Percentiles rank a stretch among this genome's conserved stretches.
These are phyloP conservation scores for Aspergillus nomiae DNA, from an alignment of 2,329 filamentous ascomycete species.

Conservation along the genomic window DNA sequence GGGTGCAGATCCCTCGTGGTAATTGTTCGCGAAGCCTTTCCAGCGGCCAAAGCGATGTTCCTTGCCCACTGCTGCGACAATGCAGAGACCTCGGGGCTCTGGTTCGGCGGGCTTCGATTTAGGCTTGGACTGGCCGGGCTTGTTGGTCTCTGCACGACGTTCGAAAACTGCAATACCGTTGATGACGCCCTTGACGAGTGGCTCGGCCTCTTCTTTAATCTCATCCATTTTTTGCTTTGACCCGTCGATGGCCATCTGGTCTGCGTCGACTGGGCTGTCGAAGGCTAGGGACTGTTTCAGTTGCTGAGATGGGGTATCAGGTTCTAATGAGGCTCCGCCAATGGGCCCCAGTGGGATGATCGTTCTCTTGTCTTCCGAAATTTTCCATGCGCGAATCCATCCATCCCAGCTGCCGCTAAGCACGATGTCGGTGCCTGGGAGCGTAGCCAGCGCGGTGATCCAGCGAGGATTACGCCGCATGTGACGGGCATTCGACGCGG, in stretches of 20 bases:
- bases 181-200: slow-evolving; percentile 70
- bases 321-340: slow-evolving; percentile 39
- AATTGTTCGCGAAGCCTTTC: slow-evolving; percentile 55
- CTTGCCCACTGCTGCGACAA: slow-evolving; percentile 83
- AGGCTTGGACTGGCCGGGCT: slow-evolving; percentile 25
- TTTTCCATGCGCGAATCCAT: slow-evolving; percentile 78
- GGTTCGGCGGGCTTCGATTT: slow-evolving; percentile 41
- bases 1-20: slow-evolving; percentile 32
- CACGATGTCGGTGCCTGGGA: slow-evolving; percentile 89
- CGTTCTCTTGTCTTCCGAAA: slow-evolving; percentile 78
- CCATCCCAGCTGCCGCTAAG: slow-evolving; percentile 96
- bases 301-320: slow-evolving; percentile 35
- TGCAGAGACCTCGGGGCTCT: slow-evolving; percentile 64
- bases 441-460: slow-evolving; percentile 83
- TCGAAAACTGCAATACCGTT: slow-evolving; percentile 90
- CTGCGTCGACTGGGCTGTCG: slow-evolving; percentile 30
- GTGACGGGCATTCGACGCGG: slow-evolving; percentile 44
- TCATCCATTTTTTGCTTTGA: slow-evolving; percentile 19
- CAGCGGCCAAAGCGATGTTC: slow-evolving; percentile 85
- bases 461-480: slow-evolving; percentile 71
- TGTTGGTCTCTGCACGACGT: slow-evolving; percentile 55
- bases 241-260: slow-evolving; percentile 26
- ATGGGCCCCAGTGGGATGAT: slow-evolving; percentile 73
- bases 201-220: slow-evolving; percentile 27
- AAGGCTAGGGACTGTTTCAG: slow-evolving; percentile 36